Percentiles rank a stretch among this genome's conserved stretches.
phyloP scores from a whole-genome alignment of 2,329 filamentous ascomycete genomes.

The Graphilbum fragrans region DNA sequence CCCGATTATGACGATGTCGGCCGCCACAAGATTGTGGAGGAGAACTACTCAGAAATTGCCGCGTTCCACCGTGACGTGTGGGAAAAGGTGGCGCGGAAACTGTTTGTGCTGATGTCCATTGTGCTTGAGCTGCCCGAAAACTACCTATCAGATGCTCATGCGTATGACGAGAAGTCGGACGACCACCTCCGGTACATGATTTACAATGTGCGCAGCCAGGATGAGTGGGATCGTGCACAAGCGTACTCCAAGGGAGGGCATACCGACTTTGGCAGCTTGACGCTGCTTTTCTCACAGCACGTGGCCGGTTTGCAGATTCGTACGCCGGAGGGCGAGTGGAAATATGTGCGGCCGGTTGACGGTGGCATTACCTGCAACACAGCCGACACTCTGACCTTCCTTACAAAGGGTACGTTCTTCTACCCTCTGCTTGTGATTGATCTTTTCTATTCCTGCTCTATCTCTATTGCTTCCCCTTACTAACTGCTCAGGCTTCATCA shows the following conservation, averaged over 20 bases:
- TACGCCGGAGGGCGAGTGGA: conserved; percentile 41
- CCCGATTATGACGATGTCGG: conserved; percentile 9
- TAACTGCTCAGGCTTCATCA: conserved; percentile 11
- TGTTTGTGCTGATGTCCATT: conserved; percentile 18
- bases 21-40: conserved; percentile 19
- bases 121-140: conserved; percentile 40
- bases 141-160: conserved; percentile 35
- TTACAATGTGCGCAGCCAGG: conserved; percentile 28
- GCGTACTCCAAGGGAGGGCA: conserved; percentile 51
- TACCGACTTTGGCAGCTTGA: conserved; percentile 67
- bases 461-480: conserved; percentile 4
- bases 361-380: conserved; percentile 30
- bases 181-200: conserved; percentile 44
- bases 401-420: conserved; percentile 3
- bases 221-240: conserved; percentile 20
- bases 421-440: background rate
- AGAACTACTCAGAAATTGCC: conserved; percentile 33
- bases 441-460: background rate
- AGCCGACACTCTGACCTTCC: conserved; percentile 22
- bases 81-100: conserved; percentile 11
- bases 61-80: conserved; percentile 22
- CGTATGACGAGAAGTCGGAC: conserved; percentile 36
- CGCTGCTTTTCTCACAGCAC: conserved; percentile 65
- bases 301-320: conserved; percentile 81
- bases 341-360: conserved; percentile 27